phyloP scores from a whole-genome alignment of 768 basidiomycete genomes.

The Naganishia onofrii region DNA sequence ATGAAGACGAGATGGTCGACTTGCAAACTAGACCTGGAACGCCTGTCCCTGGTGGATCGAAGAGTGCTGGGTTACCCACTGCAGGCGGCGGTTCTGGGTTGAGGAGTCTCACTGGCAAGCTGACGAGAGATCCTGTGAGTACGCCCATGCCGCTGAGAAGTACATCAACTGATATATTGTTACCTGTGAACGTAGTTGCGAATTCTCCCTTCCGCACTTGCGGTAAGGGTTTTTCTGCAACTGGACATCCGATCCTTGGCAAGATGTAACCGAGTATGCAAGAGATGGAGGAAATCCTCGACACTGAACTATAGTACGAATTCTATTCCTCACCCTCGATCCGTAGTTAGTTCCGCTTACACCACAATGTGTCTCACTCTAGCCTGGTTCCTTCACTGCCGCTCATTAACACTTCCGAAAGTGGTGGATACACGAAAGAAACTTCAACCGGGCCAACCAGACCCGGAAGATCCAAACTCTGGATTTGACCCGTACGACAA shows the following conservation, averaged over 20 bases:
- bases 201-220: constrained; percentile 72
- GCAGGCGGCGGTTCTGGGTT: background rate
- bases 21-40: constrained; percentile 48
- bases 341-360: background rate
- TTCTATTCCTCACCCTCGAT: background rate
- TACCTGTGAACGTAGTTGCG: constrained; percentile 33
- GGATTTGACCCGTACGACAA: constrained; percentile 51
- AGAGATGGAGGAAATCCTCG: constrained; percentile 84
- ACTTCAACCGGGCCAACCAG: constrained; percentile 32
- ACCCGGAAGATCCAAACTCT: constrained; percentile 35
- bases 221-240: constrained; percentile 69
- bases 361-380: background rate
- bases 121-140: constrained; percentile 45
- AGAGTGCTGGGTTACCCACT: background rate
- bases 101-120: background rate
- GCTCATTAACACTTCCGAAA: constrained; percentile 82
- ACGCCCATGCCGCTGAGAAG: too few relatives aligned
- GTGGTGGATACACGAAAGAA: constrained; percentile 52
- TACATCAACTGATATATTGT: too few relatives aligned
- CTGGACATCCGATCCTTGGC: constrained; percentile 68
- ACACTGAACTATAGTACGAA: constrained; percentile 80
- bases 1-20: constrained; percentile 41
- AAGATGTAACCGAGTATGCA: constrained; percentile 73
- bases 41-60: constrained; percentile 33
- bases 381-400: constrained; percentile 94